phyloP scores from a whole-genome alignment of 495 filamentous ascomycete genomes.

The Podospora didyma region DNA sequence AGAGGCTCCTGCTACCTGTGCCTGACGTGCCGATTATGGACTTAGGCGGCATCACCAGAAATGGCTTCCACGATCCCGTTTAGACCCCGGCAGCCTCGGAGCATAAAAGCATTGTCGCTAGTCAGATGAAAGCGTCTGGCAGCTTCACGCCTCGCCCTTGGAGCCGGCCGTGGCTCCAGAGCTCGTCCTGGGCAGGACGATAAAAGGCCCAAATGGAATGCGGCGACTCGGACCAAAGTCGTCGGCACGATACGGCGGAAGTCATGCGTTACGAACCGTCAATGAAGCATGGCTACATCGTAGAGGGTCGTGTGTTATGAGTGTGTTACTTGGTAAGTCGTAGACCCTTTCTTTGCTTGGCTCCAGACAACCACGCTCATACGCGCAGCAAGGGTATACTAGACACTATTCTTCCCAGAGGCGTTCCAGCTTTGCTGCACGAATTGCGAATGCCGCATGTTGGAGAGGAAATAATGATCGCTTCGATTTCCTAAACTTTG shows the following conservation, averaged over 20 bases:
- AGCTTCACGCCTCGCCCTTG: background rate
- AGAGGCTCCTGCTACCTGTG: too few species aligned
- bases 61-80: too few species aligned
- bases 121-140: background rate
- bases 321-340: background rate
- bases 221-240: background rate
- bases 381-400: background rate
- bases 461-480: background rate
- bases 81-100: too few species aligned
- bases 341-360: too few species aligned
- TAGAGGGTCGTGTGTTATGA: constrained; percentile 7
- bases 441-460: constrained; percentile 3
- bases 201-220: constrained; percentile 1
- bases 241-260: background rate
- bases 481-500: background rate
- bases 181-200: constrained; percentile 8
- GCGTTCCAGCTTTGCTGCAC: constrained; percentile 6
- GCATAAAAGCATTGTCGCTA: too few species aligned
- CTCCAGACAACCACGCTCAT: background rate
- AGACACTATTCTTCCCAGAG: constrained; percentile 10
- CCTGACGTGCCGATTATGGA: too few species aligned
- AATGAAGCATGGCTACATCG: constrained; percentile 11
- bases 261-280: constrained; percentile 1
- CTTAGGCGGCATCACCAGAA: too few species aligned
- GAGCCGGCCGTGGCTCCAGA: background rate